These are phyloP conservation scores for Oryza rufipogon DNA, from an alignment of 176 grass and related monocot genomes.

Conservation along the genomic window DNA sequence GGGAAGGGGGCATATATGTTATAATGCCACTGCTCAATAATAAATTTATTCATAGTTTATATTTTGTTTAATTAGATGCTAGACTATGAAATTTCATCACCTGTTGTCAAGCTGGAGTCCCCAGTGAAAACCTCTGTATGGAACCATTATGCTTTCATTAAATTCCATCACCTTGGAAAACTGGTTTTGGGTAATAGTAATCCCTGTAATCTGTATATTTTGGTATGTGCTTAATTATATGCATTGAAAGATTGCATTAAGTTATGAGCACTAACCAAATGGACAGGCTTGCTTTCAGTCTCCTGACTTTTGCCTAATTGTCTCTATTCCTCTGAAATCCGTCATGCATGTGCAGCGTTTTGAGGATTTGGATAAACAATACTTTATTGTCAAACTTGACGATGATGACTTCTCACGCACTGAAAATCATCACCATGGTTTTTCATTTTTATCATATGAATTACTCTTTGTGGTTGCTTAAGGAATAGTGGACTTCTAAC, in stretches of 20 bases:
- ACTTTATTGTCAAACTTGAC: conserved; percentile 72
- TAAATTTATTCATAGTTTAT: no score
- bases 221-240: conserved; percentile 7
- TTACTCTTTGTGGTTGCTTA: conserved; percentile 14
- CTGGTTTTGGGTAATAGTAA: conserved; percentile 72
- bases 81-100: no score
- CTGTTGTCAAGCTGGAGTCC: no score
- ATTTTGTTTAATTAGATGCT: no score
- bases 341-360: conserved; percentile 58
- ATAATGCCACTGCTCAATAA: no score
- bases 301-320: conserved; percentile 27
- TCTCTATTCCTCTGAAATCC: conserved; percentile 2
- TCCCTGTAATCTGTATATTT: conserved; percentile 33
- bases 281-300: not conserved
- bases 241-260: not conserved
- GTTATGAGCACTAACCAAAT: not conserved
- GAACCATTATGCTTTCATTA: no score
- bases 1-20: no score
- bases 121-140: no score
- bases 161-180: not conserved
- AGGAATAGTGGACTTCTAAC: conserved; percentile 4
- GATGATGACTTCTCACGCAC: conserved; percentile 55
- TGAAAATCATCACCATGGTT: conserved; percentile 76
- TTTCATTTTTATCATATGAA: conserved; percentile 28
- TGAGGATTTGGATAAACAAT: conserved; percentile 82